Conservation (phyloP, 306 rosid species). For the Castanea mollissima region DNA sequence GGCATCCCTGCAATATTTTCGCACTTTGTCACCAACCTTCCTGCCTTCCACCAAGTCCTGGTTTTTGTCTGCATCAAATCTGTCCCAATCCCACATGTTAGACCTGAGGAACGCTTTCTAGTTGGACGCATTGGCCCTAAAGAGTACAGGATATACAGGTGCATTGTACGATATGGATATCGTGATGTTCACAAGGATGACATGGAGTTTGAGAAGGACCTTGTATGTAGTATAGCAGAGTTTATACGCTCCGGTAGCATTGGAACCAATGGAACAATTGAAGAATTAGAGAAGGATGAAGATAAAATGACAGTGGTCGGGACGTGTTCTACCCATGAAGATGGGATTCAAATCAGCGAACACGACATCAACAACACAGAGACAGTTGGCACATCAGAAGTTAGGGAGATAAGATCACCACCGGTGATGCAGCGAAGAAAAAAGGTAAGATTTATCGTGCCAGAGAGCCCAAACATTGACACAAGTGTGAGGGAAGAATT, state of each 20-base stretch:
- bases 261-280: slow-evolving; percentile 7
- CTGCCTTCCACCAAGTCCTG: slow-evolving; percentile 92
- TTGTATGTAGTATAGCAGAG: slow-evolving; percentile 81
- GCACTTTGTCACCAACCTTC: slow-evolving; percentile 90
- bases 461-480: slow-evolving; percentile 72
- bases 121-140: slow-evolving; percentile 77
- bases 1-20: slow-evolving; percentile 93
- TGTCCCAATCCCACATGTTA: slow-evolving; percentile 78
- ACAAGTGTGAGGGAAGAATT: slow-evolving; percentile 49
- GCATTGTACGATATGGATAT: slow-evolving; percentile 90
- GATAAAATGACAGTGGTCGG: slow-evolving; percentile 69
- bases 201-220: slow-evolving; percentile 79
- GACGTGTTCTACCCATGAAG: slow-evolving; percentile 49
- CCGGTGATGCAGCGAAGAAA: slow-evolving; percentile 41
- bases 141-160: slow-evolving; percentile 66
- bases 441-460: slow-evolving; percentile 73
- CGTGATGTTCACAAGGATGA: slow-evolving; percentile 82
- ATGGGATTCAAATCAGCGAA: slow-evolving; percentile 44
- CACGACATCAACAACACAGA: slow-evolving; percentile 16
- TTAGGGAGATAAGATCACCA: slow-evolving; percentile 63
- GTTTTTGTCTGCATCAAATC: slow-evolving; percentile 94
- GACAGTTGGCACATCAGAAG: slow-evolving; percentile 32
- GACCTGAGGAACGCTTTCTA: slow-evolving; percentile 76
- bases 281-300: slow-evolving; percentile 35
- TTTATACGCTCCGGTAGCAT: slow-evolving; percentile 54